phyloP scores from a whole-genome alignment of 2,329 filamentous ascomycete species.

The Fusarium sp. region DNA sequence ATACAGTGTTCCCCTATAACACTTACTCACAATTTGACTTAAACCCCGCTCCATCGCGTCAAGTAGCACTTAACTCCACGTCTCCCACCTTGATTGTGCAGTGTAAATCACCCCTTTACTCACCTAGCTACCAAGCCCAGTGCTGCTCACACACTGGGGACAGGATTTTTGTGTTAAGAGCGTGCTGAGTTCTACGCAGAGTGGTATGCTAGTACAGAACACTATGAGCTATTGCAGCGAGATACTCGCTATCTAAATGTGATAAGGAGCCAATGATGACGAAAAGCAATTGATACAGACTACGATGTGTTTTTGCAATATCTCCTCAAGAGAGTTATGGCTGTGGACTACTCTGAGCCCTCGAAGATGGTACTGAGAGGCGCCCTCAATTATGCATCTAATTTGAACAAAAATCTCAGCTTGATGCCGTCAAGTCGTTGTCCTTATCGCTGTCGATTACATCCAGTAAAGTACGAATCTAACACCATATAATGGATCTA shows the following conservation, averaged over 20 bases:
- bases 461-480: conserved; percentile 9
- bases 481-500: conserved; percentile 11
- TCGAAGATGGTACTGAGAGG: not conserved
- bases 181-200: conserved; percentile 18
- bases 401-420: not conserved
- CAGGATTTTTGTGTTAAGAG: not conserved
- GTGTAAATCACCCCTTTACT: conserved; percentile 23
- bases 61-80: not conserved
- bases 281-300: not conserved
- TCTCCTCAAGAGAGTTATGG: not conserved
- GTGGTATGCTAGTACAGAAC: not conserved
- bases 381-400: not conserved
- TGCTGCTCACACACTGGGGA: not conserved
- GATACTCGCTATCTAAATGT: not conserved
- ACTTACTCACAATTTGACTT: not conserved
- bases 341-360: not conserved
- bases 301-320: not conserved
- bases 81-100: not conserved
- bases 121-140: not conserved
- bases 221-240: not conserved
- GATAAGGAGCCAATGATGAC: not conserved
- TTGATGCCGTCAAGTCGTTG: conserved; percentile 10
- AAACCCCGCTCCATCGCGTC: conserved; percentile 8
- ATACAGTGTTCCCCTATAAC: not conserved
- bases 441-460: conserved; percentile 39